Evolutionary conservation across 208 protist genomes (phyloP), one percentile per base, ranked within the genome.

Genomic region (Porcisia hertigi): DNA sequence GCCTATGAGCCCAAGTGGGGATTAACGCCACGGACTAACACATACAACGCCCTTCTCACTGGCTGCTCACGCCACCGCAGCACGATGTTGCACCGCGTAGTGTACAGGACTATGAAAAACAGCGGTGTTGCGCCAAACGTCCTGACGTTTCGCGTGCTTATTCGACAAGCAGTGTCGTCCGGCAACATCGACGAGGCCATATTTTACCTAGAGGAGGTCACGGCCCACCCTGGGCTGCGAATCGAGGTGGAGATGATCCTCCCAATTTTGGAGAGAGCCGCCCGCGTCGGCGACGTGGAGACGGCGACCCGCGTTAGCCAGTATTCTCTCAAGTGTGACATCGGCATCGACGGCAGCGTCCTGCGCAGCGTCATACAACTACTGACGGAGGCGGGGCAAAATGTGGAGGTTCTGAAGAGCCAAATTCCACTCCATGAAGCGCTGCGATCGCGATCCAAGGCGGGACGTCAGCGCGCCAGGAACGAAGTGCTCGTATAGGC

Each of bases 171-270:
- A 2, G 86, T 95, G 25, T 65, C 84, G 18, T 59, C 73, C 36
- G 90, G 94, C 72, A 84, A 84, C 83, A 92, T 97, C 43, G 93
- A 95, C 72, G 93, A 94, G 49, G 93, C 93, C 8, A 81, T 96
- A 20, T 79, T 67, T 57, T 96, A 93, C 69, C 80, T 97, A 53
- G 69, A 93, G 71, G 81, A 90, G 76, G 92, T 93, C 49, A 79
- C 87, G 5, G 65, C 66, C 8, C 76, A 91, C 73, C 82, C 83
- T 0, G 89, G 89, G 11, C 81, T 96, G 71, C 86, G 92, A 4
- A 86, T 96, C 8, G 92, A 96, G 90, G 87, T 95, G 77, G 92
- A 96, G 77, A 96, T 96, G 92, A 84, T 96, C 47, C 75, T 96
- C 65, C 90, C 90, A 0, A 94, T 95, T 23, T 30, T 96, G 9